Evolutionary conservation across 2,329 filamentous ascomycete species (phyloP).

Genomic region (Apiospora kogelbergensis): DNA sequence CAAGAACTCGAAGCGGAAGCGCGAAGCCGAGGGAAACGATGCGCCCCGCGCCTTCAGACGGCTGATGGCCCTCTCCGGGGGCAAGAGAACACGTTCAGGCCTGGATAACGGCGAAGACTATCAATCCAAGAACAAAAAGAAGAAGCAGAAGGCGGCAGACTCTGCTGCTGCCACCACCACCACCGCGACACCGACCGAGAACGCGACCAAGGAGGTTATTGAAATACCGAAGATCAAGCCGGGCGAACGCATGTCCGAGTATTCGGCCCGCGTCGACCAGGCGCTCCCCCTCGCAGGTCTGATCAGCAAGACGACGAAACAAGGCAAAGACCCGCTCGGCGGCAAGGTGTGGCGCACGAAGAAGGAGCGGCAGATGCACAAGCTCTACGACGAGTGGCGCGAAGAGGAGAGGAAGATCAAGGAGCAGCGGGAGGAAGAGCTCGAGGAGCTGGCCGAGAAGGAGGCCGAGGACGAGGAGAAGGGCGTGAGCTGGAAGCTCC

Average conservation of each 20-base stretch:
- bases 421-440: slow-evolving; percentile 64
- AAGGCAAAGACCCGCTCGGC: slow-evolving; percentile 63
- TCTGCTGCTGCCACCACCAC: slow-evolving; percentile 9
- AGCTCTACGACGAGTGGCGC: slow-evolving; percentile 75
- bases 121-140: slow-evolving; percentile 34
- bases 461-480: slow-evolving; percentile 60
- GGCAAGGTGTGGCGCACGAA: slow-evolving; percentile 71
- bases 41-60: slow-evolving; percentile 85
- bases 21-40: slow-evolving; percentile 58
- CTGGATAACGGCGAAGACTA: slow-evolving; percentile 65
- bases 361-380: slow-evolving; percentile 82
- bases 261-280: slow-evolving; percentile 79
- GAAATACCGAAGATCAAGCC: slow-evolving; percentile 71
- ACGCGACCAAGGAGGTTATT: slow-evolving; percentile 20
- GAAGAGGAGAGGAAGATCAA: slow-evolving; percentile 64
- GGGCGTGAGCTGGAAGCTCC: slow-evolving; percentile 49
- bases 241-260: slow-evolving; percentile 81
- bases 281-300: slow-evolving; percentile 76
- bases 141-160: slow-evolving; percentile 27
- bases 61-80: slow-evolving; percentile 72
- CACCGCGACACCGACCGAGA: slow-evolving; percentile 14
- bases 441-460: slow-evolving; percentile 62
- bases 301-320: slow-evolving; percentile 58
- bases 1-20: slow-evolving; percentile 49
- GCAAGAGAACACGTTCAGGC: slow-evolving; percentile 61